Conservation (phyloP, 148 eudicot species). For the Chenopodium berlandieri region DNA sequence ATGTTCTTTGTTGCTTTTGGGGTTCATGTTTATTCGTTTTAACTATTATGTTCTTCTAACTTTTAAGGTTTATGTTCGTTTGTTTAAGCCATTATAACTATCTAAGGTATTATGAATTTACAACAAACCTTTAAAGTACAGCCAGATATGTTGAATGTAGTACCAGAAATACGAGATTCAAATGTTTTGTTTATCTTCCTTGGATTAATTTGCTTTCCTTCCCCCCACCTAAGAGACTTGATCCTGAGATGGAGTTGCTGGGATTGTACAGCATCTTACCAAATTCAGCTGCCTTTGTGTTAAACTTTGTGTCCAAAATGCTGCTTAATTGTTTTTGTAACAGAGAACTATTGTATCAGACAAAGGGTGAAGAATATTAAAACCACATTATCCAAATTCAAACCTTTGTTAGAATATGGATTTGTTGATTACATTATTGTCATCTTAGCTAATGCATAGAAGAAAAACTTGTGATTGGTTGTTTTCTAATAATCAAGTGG, state of each 20-base stretch:
- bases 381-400: background rate
- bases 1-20: too few relatives aligned
- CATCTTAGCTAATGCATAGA: constrained; percentile 15
- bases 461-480: background rate
- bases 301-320: background rate
- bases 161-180: background rate
- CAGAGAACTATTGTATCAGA: background rate
- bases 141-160: background rate
- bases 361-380: background rate
- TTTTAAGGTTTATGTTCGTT: too few relatives aligned
- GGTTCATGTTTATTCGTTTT: too few relatives aligned
- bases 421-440: constrained; percentile 3
- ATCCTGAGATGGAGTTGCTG: background rate
- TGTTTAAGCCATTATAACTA: too few relatives aligned
- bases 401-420: background rate
- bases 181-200: background rate
- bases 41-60: too few relatives aligned
- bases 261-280: background rate
- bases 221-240: background rate
- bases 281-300: background rate
- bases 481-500: constrained; percentile 15
- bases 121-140: background rate
- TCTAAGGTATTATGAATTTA: too few relatives aligned
- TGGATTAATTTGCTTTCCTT: background rate
- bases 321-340: background rate